These are phyloP conservation scores for Diaporthe sp. DNA, from an alignment of 2,329 filamentous ascomycete species.

Conservation along the genomic window DNA sequence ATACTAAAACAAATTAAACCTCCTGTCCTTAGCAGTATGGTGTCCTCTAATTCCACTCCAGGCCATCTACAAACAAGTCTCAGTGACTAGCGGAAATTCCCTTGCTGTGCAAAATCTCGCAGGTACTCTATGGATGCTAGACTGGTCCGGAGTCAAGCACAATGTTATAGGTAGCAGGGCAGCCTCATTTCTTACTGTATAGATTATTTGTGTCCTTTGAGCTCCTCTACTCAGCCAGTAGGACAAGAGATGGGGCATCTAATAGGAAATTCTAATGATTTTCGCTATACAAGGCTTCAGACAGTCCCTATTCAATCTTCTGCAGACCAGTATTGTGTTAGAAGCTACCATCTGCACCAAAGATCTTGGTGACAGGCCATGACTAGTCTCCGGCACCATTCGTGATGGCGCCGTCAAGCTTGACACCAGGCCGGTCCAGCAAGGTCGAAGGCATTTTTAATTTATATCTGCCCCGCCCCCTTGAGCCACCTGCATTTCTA, in stretches of 20 bases:
- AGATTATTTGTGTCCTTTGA: no score
- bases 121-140: neutral
- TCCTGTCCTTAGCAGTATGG: neutral
- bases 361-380: neutral
- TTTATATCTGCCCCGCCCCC: no score
- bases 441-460: no score
- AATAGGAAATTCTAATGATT: neutral
- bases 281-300: neutral
- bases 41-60: neutral
- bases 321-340: neutral
- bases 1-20: no score
- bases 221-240: no score
- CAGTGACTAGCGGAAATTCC: neutral
- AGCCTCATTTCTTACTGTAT: neutral
- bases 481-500: no score
- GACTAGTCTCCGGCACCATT: no score
- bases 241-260: neutral
- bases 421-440: no score
- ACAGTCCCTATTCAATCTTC: neutral
- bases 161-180: neutral
- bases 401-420: neutral
- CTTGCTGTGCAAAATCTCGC: neutral
- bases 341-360: neutral
- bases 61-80: neutral
- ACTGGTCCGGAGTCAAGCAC: neutral